phyloP scores from a whole-genome alignment of 495 filamentous ascomycete genomes.

The Bacidia gigantensis region DNA sequence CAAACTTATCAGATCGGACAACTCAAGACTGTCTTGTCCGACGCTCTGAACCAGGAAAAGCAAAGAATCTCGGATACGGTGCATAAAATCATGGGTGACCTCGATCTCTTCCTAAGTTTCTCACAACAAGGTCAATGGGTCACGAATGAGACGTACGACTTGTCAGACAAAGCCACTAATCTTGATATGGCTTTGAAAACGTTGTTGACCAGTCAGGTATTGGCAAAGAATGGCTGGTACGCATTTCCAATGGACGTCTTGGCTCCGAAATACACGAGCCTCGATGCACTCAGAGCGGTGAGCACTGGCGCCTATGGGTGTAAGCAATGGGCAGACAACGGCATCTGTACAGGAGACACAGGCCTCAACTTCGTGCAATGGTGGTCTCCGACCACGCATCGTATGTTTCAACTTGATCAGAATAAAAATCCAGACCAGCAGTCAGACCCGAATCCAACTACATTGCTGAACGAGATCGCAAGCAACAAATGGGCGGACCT shows the following conservation, averaged over 20 bases:
- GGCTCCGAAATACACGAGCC: not conserved
- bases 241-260: not conserved
- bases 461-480: constrained; percentile 8
- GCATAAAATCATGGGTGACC: constrained; percentile 11
- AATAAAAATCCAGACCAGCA: not conserved
- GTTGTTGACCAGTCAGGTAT: constrained; percentile 4
- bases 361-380: not conserved
- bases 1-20: constrained; percentile 6
- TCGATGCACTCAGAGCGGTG: not conserved
- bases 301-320: not conserved
- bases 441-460: not conserved
- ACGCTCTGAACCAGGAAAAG: constrained; percentile 1
- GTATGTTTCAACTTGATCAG: not conserved
- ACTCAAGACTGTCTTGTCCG: constrained; percentile 4
- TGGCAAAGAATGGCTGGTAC: constrained; percentile 10
- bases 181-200: constrained; percentile 14
- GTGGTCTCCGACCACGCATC: constrained; percentile 6
- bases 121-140: constrained; percentile 11
- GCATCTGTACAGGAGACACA: not conserved
- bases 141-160: constrained; percentile 4
- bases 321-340: not conserved
- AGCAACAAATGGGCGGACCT: constrained; percentile 9
- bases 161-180: constrained; percentile 5
- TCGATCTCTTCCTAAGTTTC: constrained; percentile 10
- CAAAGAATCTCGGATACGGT: constrained; percentile 8